phyloP scores from a whole-genome alignment of 2,329 filamentous ascomycete species.

The Bipolaris victoriae region DNA sequence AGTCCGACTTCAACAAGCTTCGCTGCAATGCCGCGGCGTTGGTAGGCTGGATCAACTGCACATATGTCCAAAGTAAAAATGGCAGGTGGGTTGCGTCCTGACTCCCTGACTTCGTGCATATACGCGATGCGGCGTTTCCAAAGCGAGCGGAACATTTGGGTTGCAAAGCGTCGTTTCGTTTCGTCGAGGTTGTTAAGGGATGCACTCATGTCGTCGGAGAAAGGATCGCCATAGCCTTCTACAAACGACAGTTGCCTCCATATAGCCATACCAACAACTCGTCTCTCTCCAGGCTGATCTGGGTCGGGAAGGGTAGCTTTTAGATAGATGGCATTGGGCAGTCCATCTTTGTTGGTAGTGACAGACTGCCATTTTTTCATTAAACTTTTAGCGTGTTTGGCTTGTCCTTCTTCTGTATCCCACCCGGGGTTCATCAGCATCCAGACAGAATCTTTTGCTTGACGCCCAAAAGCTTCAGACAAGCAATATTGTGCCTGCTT shows the following conservation, averaged over 20 bases:
- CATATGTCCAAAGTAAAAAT: conserved; percentile 55
- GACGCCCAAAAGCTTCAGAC: conserved; percentile 57
- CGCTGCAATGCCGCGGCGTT: conserved; percentile 52
- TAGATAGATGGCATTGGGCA: conserved; percentile 59
- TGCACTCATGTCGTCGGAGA: conserved; percentile 24
- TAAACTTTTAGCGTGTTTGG: conserved; percentile 48
- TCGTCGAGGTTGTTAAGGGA: conserved; percentile 49
- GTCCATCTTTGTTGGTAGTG: conserved; percentile 53
- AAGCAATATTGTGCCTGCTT: conserved; percentile 41
- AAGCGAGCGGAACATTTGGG: conserved; percentile 55
- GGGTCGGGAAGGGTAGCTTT: conserved; percentile 58
- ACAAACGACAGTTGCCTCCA: conserved; percentile 62
- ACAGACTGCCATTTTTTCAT: conserved; percentile 52
- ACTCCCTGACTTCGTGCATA: conserved; percentile 36
- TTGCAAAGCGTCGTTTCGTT: conserved; percentile 55
- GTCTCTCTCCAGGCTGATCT: conserved; percentile 23
- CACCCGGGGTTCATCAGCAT: conserved; percentile 60
- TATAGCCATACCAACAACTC: conserved; percentile 61
- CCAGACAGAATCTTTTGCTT: conserved; percentile 61
- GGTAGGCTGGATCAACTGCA: conserved; percentile 60
- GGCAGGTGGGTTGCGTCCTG: conserved; percentile 48
- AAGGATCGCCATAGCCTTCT: conserved; percentile 55
- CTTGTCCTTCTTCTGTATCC: conserved; percentile 57
- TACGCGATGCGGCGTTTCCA: conserved; percentile 50
- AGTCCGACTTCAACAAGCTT: conserved; percentile 45